Base-by-base conservation (phyloP, 495 filamentous ascomycete genomes). In the Penicillium canescens region DNA sequence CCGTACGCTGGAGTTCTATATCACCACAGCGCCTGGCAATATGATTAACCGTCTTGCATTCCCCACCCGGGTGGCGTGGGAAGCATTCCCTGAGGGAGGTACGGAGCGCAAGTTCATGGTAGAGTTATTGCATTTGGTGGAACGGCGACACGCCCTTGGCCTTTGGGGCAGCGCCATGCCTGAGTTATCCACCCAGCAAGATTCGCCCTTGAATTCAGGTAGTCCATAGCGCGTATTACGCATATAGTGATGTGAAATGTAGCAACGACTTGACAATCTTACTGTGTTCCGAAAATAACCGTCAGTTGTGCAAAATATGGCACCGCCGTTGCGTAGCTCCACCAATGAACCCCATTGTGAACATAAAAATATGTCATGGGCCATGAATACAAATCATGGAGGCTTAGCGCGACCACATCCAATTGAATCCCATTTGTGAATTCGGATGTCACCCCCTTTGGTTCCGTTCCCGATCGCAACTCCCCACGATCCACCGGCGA, bases 41-140 rank as follows among this genome's bases (percentile, higher is more conserved):
- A 76, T 78, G 74, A 76, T 78, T 51, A 78, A 76, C 49, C 73
- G 74, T 0, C 69, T 78, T n/a, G 73, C 71, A 0, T 76, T 78
- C 34, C 61, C 73, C 0, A 68, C 70, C 6, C 67, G 74, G 3
- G 73, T 78, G 2, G 74, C 73, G 10, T 78, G 73, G 73, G 74
- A 78, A 40, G 70, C 63, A 0, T 70, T 78, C 37, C 70, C 73
- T 0, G 66, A 69, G 3, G 59, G 54, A 6, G 71, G 70, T 0
- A 68, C 70, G 2, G 74, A 78, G 50, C 71, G 70, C 13, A 51
- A 46, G 11, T 78, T 72, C 13, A 66, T 78, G 58, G 48, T 54
- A 11, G 65, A 72, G 7, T 73, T 78, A 23, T 37, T 78, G 39
- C 61, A 71, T 13, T 52, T 76, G n/a, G 73, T 78, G 1, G 70